phyloP scores from a whole-genome alignment of 768 basidiomycete genomes.

The Boletus barrowsii region DNA sequence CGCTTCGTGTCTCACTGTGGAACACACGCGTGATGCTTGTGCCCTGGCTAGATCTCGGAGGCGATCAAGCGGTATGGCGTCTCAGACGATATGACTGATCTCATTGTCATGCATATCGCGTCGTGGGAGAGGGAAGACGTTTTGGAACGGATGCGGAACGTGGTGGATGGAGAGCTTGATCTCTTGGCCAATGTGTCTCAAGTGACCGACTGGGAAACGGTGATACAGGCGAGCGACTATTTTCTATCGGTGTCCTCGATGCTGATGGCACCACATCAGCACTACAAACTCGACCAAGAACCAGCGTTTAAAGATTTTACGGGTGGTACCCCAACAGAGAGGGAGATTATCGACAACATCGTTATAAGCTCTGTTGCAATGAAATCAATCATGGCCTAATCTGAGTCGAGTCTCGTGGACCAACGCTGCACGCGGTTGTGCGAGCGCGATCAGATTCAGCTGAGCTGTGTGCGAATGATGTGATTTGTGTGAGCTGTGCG shows the following conservation, averaged over 20 bases:
- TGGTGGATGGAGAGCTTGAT: slow-evolving; percentile 57
- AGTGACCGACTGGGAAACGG: slow-evolving; percentile 65
- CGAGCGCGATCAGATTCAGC: too few relatives aligned
- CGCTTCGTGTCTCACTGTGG: neutral
- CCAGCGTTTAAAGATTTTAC: slow-evolving; percentile 35
- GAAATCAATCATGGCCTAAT: slow-evolving; percentile 62
- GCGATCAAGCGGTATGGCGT: slow-evolving; percentile 85
- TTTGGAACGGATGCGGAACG: slow-evolving; percentile 49
- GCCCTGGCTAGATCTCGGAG: slow-evolving; percentile 69
- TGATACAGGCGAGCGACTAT: slow-evolving; percentile 67
- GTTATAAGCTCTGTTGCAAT: slow-evolving; percentile 78
- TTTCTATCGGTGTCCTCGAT: neutral
- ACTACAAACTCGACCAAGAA: slow-evolving; percentile 68
- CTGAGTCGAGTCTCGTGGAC: too few relatives aligned
- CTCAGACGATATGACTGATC: slow-evolving; percentile 56
- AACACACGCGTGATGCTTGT: neutral
- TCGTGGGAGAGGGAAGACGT: slow-evolving; percentile 41
- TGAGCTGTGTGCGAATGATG: neutral
- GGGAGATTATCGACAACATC: slow-evolving; percentile 53
- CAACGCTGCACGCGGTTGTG: too few relatives aligned
- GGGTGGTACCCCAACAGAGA: slow-evolving; percentile 37
- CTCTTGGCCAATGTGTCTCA: slow-evolving; percentile 42
- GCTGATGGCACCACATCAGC: slow-evolving; percentile 35
- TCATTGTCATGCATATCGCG: slow-evolving; percentile 72
- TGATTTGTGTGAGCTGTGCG: neutral